Conservation (phyloP, 805 yeast species). For the Lachancea dasiensis region DNA sequence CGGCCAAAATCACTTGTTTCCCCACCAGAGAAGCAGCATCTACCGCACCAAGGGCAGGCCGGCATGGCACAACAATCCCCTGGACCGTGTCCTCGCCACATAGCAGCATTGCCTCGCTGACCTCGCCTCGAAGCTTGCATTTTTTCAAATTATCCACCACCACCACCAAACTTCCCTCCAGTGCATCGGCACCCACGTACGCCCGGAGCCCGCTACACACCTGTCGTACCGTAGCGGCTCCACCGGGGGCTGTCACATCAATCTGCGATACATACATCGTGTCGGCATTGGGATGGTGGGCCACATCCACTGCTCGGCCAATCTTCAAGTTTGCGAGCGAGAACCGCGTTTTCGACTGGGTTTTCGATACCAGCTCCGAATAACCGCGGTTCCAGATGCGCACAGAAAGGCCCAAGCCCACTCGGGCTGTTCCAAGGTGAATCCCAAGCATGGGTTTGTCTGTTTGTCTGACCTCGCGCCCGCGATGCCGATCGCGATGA, state of each 20-base stretch:
- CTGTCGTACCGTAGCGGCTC: constrained; percentile 15
- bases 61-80: constrained; percentile 16
- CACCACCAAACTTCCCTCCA: constrained; percentile 42
- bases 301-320: constrained; percentile 44
- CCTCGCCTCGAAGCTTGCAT: constrained; percentile 55
- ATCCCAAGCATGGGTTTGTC: too few relatives aligned
- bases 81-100: constrained; percentile 43
- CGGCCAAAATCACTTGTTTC: constrained; percentile 12
- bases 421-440: too few relatives aligned
- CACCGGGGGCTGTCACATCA: constrained; percentile 10
- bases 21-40: constrained; percentile 12
- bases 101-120: constrained; percentile 59
- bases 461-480: constrained; percentile 4
- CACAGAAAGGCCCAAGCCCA: too few relatives aligned
- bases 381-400: too few relatives aligned
- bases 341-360: constrained; percentile 8
- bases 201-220: constrained; percentile 59
- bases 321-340: constrained; percentile 34
- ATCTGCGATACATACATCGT: constrained; percentile 52
- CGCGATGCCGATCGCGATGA: constrained; percentile 4
- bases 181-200: constrained; percentile 34
- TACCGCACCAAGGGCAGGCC: constrained; percentile 13
- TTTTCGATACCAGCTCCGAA: too few relatives aligned
- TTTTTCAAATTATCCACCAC: constrained; percentile 54
- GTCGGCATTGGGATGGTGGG: constrained; percentile 52